phyloP scores from a whole-genome alignment of 495 filamentous ascomycete genomes.

The Daldinia bambusicola region DNA sequence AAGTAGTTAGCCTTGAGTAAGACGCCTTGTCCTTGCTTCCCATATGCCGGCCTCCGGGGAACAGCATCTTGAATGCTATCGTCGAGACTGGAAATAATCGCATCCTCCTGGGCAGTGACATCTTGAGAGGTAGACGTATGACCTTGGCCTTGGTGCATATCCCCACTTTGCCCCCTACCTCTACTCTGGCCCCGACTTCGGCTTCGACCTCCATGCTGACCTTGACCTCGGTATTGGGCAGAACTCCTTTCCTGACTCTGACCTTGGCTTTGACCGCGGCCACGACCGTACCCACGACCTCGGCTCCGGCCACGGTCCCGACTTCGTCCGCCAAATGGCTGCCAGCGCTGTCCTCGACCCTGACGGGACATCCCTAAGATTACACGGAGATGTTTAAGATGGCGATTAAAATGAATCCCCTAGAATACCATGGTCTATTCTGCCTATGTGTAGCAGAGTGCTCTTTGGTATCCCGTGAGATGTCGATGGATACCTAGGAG shows the following conservation, averaged over 20 bases:
- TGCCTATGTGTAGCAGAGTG: not conserved
- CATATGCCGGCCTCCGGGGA: constrained; percentile 12
- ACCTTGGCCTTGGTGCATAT: not conserved
- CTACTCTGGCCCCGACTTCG: not conserved
- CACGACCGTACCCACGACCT: not conserved
- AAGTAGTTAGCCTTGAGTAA: constrained; percentile 13
- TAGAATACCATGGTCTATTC: not conserved
- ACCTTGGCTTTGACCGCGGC: not conserved
- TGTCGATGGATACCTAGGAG: not conserved
- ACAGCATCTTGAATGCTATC: not conserved
- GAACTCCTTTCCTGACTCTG: not conserved
- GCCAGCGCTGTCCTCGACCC: not conserved
- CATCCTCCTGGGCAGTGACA: not conserved
- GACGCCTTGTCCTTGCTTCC: not conserved
- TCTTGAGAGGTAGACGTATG: not conserved
- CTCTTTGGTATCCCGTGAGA: not conserved
- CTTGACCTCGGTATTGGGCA: not conserved
- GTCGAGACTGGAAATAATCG: not conserved
- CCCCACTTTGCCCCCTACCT: not conserved
- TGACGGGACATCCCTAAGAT: not conserved
- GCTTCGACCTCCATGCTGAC: not conserved
- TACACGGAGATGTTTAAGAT: too few relatives aligned
- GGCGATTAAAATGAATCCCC: not conserved
- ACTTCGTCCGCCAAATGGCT: not conserved
- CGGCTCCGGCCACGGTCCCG: not conserved